Evolutionary conservation across 208 protist species (phyloP), one percentile per base, ranked within the genome.

Genomic region (Trypanosoma grayi): DNA sequence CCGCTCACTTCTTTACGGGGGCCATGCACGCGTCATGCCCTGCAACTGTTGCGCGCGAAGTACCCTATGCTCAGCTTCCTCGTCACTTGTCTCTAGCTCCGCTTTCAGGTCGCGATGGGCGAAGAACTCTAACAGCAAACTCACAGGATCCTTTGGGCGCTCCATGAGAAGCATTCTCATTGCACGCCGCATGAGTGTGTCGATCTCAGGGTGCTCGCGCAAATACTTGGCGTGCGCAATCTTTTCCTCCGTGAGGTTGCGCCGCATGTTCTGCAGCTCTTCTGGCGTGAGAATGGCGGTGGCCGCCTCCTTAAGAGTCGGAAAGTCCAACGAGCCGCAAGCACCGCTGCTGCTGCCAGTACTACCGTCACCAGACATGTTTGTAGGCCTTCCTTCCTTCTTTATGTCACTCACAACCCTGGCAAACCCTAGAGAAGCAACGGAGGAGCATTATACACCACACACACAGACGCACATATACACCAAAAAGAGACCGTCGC

Each of bases 171-270:
- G 63, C 41, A 59, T 54, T 20, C 60, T 31, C 53, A 93, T 54
- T 7, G 79, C 89, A 6, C 75, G 60, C 7, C 75, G 75, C 46
- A 95, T 43, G n/a, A 77, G 61, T 18, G 62, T 45, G 61, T 80
- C 73, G 47, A 95, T 82, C 64, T 95, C 85, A 7, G 85, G 79
- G 59, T 95, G 89, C 1, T 37, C 63, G 20, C 85, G 85, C 9
- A 95, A 73, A 57, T 95, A 95, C 68, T 83, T 85, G 2, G 83
- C 83, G 55, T 95, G 83, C 7, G 47, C 69, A 25, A 95, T 79
- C 57, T 90, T 81, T 60, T 80, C 77, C 20, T 77, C 67, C 9
- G 78, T 81, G 28, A 92, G 46, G 34, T 90, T 87, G 14, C 63
- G 48, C 25, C 81, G 67, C 3, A 95, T 48, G 20, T 54, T 72